Evolutionary conservation across 352 stramenopile species (phyloP).

Genomic region (Globisporangium lucens): DNA sequence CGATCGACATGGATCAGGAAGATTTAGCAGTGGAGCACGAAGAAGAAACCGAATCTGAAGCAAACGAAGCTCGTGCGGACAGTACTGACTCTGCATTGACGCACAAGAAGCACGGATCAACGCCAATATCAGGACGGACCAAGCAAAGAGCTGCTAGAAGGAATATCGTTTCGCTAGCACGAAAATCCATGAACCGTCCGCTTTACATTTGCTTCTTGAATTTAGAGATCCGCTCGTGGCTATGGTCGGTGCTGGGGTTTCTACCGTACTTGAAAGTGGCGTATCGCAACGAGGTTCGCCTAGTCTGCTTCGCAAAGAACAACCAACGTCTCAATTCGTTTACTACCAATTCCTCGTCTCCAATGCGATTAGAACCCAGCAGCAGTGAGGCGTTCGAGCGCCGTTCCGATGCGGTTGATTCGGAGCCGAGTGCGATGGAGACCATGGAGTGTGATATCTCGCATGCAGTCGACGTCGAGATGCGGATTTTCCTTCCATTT

Average conservation of each 20-base stretch:
- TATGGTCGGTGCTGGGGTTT: conserved; percentile 26
- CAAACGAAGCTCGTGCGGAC: neutral
- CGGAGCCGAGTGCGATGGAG: neutral
- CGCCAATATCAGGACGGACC: neutral
- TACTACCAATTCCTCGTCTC: neutral
- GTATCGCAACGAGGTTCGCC: neutral
- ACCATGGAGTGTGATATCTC: conserved; percentile 19
- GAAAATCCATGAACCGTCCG: neutral
- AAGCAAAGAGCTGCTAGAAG: neutral
- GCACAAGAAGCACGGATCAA: neutral
- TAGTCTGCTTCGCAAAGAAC: conserved; percentile 17
- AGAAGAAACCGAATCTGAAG: neutral
- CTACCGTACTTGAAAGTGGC: conserved; percentile 21
- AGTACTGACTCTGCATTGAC: neutral
- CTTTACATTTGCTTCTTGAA: conserved; percentile 3
- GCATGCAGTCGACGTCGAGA: conserved; percentile 25
- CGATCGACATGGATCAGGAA: neutral
- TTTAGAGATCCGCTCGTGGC: conserved; percentile 24
- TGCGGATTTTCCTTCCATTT: conserved; percentile 33
- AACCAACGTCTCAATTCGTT: neutral
- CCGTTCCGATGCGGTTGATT: neutral
- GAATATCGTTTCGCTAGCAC: neutral
- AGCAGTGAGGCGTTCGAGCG: neutral
- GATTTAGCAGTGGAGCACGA: neutral
- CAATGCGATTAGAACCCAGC: neutral